Base-by-base conservation (phyloP, 495 filamentous ascomycete genomes). In the Talaromyces proteolyticus region DNA sequence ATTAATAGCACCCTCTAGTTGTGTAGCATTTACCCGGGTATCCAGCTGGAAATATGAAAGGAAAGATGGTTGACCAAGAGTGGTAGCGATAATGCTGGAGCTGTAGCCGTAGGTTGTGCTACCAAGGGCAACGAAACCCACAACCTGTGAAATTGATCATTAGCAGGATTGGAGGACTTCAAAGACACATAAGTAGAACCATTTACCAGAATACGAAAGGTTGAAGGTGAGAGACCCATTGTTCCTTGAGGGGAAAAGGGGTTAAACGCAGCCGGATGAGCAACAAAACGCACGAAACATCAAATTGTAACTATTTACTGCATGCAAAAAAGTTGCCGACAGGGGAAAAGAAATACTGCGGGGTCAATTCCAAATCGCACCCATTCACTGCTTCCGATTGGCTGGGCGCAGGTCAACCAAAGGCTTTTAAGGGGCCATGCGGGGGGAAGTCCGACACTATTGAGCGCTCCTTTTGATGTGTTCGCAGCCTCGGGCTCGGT, bases 51-150 rank as follows among this genome's bases (percentile, higher is more conserved):
- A 46, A 46, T 46, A 46, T 2, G 25, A 6, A 0, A 46, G 44
- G 12, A 46, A 46, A 12, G 44, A 36, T 11, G 48, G 48, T 17
- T 51, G 39, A 3, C 40, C 48, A n/a, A 51, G 48, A 6, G 48
- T 51, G 16, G 48, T 51, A 4, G 23, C 20, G 21, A 51, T 44
- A 22, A 43, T 51, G 48, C 40, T 44, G 22, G 48, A 51, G 40
- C 40, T 29, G 16, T 51, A 51, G 39, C 48, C 48, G 24, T 51
- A 51, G 22, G 48, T 51, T 12, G 19, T 43, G 17, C 48, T 51
- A 7, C 48, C 48, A 2, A 51, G 48, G 8, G 48, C 40, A 1
- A 51, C 48, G 17, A 51, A 51, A n/a, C 20, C 48, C 11, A 50
- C 48, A n/a, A 50, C 38, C 48, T 50, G 38, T 21, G 14, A 12